Evolutionary conservation across 2,329 filamentous ascomycete species (phyloP).

Genomic region (Trichoderma pleuroti): DNA sequence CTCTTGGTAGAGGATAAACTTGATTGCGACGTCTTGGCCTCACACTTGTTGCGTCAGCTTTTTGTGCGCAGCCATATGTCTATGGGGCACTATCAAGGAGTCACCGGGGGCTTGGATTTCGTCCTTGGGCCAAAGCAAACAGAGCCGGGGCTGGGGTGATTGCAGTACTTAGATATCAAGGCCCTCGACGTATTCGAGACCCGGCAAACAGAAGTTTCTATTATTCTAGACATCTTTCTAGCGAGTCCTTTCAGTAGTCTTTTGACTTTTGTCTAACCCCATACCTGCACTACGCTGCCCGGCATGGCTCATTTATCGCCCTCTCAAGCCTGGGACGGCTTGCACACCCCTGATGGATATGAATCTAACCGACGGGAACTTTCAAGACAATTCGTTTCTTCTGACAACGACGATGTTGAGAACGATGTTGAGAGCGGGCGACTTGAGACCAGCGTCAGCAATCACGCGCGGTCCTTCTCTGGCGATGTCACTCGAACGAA

Average conservation of each 20-base stretch:
- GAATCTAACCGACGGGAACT: background rate
- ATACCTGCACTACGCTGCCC: background rate
- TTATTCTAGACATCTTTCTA: background rate
- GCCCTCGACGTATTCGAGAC: background rate
- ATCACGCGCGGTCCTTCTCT: conserved; percentile 1
- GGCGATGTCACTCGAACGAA: conserved; percentile 6
- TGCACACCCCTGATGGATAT: conserved; percentile 10
- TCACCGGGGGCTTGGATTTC: background rate
- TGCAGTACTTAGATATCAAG: conserved; percentile 8
- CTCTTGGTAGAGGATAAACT: background rate
- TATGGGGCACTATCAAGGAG: conserved; percentile 5
- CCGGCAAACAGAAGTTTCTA: background rate
- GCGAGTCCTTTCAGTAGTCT: background rate
- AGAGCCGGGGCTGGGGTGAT: background rate
- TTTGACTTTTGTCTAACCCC: background rate
- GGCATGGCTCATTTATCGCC: background rate
- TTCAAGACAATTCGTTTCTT: background rate
- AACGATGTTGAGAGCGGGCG: background rate
- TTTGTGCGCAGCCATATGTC: background rate
- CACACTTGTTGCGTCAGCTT: conserved; percentile 6
- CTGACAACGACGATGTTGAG: background rate
- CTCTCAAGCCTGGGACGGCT: conserved; percentile 2
- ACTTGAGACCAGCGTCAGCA: background rate
- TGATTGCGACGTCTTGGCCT: background rate
- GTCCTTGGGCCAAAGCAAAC: background rate